Base-by-base conservation (phyloP, 192 early-diverging fungal genomes). In the Coemansia sp. region DNA sequence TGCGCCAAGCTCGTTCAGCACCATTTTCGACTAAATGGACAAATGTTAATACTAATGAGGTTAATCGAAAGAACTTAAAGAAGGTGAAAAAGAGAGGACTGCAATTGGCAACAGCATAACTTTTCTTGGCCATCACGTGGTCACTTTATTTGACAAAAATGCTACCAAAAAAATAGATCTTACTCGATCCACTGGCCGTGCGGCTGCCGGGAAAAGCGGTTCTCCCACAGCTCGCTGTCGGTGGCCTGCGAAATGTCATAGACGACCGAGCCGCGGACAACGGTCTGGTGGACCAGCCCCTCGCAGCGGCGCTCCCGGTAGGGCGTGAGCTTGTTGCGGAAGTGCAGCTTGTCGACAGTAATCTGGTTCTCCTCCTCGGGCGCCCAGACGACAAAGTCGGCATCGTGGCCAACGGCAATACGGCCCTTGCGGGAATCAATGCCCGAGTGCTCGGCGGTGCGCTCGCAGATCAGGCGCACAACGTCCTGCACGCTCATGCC, bases 251-350 rank as follows among this genome's bases (percentile, higher is more conserved):
- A 27, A 32, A 50, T 42, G 52, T 76, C 73, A 55, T 77, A 87
- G 45, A 85, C 86, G 23, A 72, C 66, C 4, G 71, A 62, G 5
- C 90, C 90, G 48, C 90, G 86, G 12, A 92, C 81, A 42, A 89
- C 73, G 22, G 90, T 90, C 57, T 86, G 81, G 64, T 86, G 82
- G 25, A 92, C 87, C 5, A 81, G 64, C 33, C 90, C 90, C 25
- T 84, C 61, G 49, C 89, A 74, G 3, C 55, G 54, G 43, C 77
- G 77, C 23, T 86, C 88, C 58, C 82, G 69, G 69, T 92, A 92
- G 5, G 90, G 90, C 2, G 88, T 88, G 11, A 89, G 74, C 77
- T 90, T 92, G 67, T 92, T 88, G 64, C 88, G 88, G 73, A 92
- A 92, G 58, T 89, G 86, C 25, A 92, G 85, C 61, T 84, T 82